phyloP scores from a whole-genome alignment of 1,139 yeast species.

The Schwanniomyces etchellsii region DNA sequence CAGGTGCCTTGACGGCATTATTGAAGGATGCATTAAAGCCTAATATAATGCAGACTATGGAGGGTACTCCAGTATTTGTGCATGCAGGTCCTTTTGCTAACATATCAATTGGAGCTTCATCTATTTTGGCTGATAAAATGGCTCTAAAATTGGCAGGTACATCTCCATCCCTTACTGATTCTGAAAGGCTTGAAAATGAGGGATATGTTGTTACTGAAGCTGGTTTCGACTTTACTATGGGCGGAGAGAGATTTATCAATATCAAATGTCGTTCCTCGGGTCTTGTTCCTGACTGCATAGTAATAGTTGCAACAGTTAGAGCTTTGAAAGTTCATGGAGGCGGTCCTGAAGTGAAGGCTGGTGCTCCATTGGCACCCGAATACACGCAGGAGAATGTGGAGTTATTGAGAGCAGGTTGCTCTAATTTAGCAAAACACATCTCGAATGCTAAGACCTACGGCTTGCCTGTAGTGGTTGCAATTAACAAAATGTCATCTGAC shows the following conservation, averaged over 20 bases:
- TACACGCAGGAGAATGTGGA: constrained; percentile 85
- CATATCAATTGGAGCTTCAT: constrained; percentile 93
- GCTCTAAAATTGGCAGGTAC: constrained; percentile 91
- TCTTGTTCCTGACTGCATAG: constrained; percentile 84
- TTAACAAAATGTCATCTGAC: constrained; percentile 87
- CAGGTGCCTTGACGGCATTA: constrained; percentile 94
- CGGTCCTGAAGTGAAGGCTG: constrained; percentile 97
- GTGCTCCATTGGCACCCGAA: constrained; percentile 82
- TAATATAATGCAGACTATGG: constrained; percentile 94
- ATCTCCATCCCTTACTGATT: constrained; percentile 39
- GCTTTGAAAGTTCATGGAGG: constrained; percentile 98
- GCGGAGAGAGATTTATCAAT: constrained; percentile 96
- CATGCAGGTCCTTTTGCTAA: constrained; percentile 99
- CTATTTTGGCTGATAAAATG: constrained; percentile 91
- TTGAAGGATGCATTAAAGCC: constrained; percentile 97
- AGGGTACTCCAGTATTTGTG: constrained; percentile 96
- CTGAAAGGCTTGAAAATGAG: constrained; percentile 54
- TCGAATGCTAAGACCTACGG: constrained; percentile 82
- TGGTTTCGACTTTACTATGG: constrained; percentile 98
- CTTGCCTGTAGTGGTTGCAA: constrained; percentile 92
- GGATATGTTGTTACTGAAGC: constrained; percentile 97
- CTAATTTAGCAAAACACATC: constrained; percentile 89
- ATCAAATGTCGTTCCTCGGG: constrained; percentile 95
- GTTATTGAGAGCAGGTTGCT: constrained; percentile 76
- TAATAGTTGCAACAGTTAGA: constrained; percentile 94